These are phyloP conservation scores for Stachybotrys chlorohalonatus DNA, from an alignment of 2,329 filamentous ascomycete species.

Conservation along the genomic window DNA sequence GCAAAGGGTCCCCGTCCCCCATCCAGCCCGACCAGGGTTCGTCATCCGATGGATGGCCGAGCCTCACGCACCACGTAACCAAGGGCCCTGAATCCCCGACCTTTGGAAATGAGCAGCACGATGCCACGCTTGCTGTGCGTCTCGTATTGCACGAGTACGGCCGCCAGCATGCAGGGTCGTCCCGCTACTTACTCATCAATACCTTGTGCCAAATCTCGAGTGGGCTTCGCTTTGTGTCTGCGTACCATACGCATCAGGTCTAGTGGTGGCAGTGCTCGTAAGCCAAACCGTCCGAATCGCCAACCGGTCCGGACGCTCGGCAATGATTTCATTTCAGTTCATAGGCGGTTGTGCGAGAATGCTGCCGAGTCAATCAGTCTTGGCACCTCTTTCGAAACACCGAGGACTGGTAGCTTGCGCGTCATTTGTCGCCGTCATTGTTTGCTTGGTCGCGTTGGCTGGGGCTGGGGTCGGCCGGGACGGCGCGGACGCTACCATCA, in stretches of 20 bases:
- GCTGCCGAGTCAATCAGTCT: too few species aligned
- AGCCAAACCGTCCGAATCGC: background rate
- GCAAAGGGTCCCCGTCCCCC: too few species aligned
- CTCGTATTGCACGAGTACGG: background rate
- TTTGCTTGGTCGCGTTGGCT: background rate
- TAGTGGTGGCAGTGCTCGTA: background rate
- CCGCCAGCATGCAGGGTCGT: background rate
- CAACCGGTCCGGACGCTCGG: background rate
- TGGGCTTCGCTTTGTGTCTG: background rate
- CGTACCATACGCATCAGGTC: background rate
- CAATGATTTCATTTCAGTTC: background rate
- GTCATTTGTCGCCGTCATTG: background rate
- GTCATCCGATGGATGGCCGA: background rate
- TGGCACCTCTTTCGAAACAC: too few species aligned
- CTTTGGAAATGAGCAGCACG: background rate
- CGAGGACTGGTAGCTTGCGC: background rate
- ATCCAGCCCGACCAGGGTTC: background rate
- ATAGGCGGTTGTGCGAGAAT: background rate
- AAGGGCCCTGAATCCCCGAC: background rate
- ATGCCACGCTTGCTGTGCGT: background rate
- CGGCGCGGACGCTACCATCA: background rate
- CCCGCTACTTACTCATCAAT: background rate
- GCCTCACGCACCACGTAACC: background rate
- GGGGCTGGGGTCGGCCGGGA: background rate
- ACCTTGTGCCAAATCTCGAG: background rate